Evolutionary conservation across 345 rosid species (phyloP).

Genomic region (Ceriops zippeliana): DNA sequence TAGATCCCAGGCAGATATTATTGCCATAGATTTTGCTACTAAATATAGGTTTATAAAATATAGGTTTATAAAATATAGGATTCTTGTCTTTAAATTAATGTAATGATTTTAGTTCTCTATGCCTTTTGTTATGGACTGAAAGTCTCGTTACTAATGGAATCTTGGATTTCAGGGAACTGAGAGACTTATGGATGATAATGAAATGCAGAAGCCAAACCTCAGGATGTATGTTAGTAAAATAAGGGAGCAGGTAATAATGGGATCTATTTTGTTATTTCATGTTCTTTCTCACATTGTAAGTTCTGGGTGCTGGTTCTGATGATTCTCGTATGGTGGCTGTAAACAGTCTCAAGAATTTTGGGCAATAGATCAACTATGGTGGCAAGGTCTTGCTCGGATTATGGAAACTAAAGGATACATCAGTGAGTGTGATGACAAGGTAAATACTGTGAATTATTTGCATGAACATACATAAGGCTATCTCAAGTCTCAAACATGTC

Average conservation of each 20-base stretch:
- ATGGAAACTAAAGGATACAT: conserved; percentile 73
- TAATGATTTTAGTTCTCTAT: background rate
- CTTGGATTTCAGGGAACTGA: conserved; percentile 30
- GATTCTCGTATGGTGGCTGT: conserved; percentile 19
- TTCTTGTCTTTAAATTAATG: background rate
- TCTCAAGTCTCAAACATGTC: no score
- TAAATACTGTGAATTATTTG: conserved; percentile 16
- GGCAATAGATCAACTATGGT: conserved; percentile 64
- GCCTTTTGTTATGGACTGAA: background rate
- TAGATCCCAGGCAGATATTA: no score
- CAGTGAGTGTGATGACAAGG: conserved; percentile 60
- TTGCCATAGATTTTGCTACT: no score
- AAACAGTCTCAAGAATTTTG: conserved; percentile 53
- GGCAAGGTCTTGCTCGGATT: conserved; percentile 84
- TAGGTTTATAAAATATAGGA: no score
- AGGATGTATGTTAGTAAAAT: conserved; percentile 51
- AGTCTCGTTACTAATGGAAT: background rate
- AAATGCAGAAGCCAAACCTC: conserved; percentile 52
- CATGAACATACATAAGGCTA: no score
- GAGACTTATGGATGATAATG: conserved; percentile 23
- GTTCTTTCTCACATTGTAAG: background rate
- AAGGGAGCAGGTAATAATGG: conserved; percentile 56
- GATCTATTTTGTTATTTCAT: background rate
- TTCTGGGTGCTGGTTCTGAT: conserved; percentile 15
- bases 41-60: no score